Percentiles rank a stretch among this genome's conserved stretches.
Evolutionary conservation across 371 early-diverging fungal genomes (phyloP).

Genomic region (Rhizomucor miehei): DNA sequence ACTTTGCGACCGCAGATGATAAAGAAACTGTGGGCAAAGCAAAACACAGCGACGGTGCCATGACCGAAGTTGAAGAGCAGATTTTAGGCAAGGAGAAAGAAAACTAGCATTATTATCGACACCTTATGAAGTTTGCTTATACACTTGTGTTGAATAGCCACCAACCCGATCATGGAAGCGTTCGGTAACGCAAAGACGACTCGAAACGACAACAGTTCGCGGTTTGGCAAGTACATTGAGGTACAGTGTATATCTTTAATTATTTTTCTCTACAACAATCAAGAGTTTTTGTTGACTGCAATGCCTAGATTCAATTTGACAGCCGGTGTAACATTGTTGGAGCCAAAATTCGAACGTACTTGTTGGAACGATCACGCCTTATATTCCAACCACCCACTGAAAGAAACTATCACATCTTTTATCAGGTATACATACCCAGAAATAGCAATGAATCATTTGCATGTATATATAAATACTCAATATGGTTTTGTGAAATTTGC

Average conservation of each 20-base stretch:
- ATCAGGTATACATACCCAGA: conserved; percentile 60
- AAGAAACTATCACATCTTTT: conserved; percentile 99
- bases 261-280: no score
- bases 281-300: not conserved
- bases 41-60: conserved; percentile 36
- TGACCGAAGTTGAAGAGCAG: conserved; percentile 82
- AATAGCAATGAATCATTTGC: no score
- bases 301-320: conserved; percentile 70
- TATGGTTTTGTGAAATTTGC: no score
- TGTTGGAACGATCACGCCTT: conserved; percentile 96
- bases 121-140: not conserved
- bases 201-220: conserved; percentile 97
- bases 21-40: conserved; percentile 41
- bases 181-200: conserved; percentile 99
- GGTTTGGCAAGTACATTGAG: conserved; percentile 99
- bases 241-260: conserved; percentile 15
- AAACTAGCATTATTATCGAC: not conserved
- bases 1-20: conserved; percentile 92
- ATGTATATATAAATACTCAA: no score
- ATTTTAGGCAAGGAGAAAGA: conserved; percentile 52
- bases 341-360: conserved; percentile 94
- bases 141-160: conserved; percentile 48
- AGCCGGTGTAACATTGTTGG: conserved; percentile 85
- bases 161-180: conserved; percentile 99
- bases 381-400: conserved; percentile 93